A percentile compares a stretch with the other conserved stretches of the same genome.
These are phyloP conservation scores for Yarrowia sp. DNA, from an alignment of 805 yeast genomes.

Conservation along the genomic window DNA sequence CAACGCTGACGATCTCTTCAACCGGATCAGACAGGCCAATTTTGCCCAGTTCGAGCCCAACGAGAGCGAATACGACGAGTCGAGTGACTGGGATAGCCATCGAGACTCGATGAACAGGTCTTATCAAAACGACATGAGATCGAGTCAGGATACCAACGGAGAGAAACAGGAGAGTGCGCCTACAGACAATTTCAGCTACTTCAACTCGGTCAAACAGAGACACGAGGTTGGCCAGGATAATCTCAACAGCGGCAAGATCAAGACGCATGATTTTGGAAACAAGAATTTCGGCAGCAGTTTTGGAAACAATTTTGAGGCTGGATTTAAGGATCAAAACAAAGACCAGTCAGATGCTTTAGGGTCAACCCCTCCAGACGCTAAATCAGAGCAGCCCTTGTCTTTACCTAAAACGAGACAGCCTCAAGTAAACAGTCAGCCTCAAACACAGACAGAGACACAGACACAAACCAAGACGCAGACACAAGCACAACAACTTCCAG, in stretches of 20 bases:
- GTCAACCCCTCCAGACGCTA: neutral
- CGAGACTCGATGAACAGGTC: neutral
- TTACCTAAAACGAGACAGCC: conserved; percentile 11
- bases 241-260: neutral
- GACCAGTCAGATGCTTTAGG: neutral
- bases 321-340: too few relatives aligned
- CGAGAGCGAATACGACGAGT: conserved; percentile 26
- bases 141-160: too few relatives aligned
- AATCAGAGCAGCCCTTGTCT: conserved; percentile 1
- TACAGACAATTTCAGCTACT: neutral
- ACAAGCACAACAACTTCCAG: neutral
- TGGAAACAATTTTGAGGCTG: too few relatives aligned
- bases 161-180: too few relatives aligned
- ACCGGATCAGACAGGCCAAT: conserved; percentile 40
- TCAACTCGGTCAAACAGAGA: conserved; percentile 11
- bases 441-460: too few relatives aligned
- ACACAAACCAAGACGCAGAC: too few relatives aligned
- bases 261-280: neutral
- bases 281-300: too few relatives aligned
- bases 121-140: neutral
- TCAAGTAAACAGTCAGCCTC: neutral
- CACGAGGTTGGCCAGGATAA: conserved; percentile 2
- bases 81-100: conserved; percentile 33
- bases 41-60: conserved; percentile 5
- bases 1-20: conserved; percentile 47